A percentile compares a stretch with the other conserved stretches of the same genome.
Evolutionary conservation across 768 basidiomycete genomes (phyloP).

Genomic region (Tricholomella constricta): DNA sequence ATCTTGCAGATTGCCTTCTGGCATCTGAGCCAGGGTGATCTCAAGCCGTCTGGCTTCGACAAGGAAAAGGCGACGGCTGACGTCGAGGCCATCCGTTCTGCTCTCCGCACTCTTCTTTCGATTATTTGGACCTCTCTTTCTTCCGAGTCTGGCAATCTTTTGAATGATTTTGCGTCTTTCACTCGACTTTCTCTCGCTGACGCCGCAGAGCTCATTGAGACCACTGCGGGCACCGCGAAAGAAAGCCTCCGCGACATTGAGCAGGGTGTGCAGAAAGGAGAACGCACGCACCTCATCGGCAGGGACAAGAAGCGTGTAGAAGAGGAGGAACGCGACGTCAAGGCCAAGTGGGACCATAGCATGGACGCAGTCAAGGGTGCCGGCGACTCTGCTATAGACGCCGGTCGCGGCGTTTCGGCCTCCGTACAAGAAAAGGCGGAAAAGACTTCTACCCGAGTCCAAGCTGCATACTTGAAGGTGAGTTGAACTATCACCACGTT

Average conservation of each 20-base stretch:
- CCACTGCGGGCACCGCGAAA: slow-evolving; percentile 52
- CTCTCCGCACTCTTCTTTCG: slow-evolving; percentile 52
- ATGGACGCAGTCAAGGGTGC: slow-evolving; percentile 65
- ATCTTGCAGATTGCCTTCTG: slow-evolving; percentile 66
- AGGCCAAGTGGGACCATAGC: slow-evolving; percentile 61
- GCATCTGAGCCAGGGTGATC: slow-evolving; percentile 60
- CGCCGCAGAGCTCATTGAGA: slow-evolving; percentile 60
- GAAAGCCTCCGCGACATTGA: slow-evolving; percentile 56
- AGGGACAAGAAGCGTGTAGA: slow-evolving; percentile 51
- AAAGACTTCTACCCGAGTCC: slow-evolving; percentile 43
- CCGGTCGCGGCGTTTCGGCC: slow-evolving; percentile 43
- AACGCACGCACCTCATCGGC: slow-evolving; percentile 55
- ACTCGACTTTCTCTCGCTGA: slow-evolving; percentile 66
- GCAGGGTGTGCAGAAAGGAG: slow-evolving; percentile 57
- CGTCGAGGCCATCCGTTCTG: slow-evolving; percentile 46
- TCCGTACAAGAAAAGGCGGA: slow-evolving; percentile 47
- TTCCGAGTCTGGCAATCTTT: slow-evolving; percentile 53
- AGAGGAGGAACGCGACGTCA: slow-evolving; percentile 47
- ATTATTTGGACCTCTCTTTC: slow-evolving; percentile 55
- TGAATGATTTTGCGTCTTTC: slow-evolving; percentile 67
- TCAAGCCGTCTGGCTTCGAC: slow-evolving; percentile 33
- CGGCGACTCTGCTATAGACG: slow-evolving; percentile 59
- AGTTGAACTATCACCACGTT: no score
- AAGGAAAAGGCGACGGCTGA: slow-evolving; percentile 52
- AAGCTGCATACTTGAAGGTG: slow-evolving; percentile 57